A percentile compares a stretch with the other conserved stretches of the same genome.
Conservation (phyloP, 805 yeast genomes). For the Kodamaea kaohsiungensis region DNA sequence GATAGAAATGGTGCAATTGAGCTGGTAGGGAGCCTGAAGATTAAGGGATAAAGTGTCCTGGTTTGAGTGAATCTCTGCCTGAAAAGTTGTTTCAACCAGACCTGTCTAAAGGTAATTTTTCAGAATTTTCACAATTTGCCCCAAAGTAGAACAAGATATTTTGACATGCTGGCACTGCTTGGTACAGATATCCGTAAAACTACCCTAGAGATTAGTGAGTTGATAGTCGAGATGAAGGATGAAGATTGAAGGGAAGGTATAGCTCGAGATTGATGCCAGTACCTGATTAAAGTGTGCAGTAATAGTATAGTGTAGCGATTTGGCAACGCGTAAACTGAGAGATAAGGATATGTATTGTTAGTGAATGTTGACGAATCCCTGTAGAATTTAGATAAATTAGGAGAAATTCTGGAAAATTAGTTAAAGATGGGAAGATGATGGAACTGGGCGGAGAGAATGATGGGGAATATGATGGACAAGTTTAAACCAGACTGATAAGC, state of each 20-base stretch:
- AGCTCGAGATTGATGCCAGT: too few relatives aligned
- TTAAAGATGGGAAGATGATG: not conserved
- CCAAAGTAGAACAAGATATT: not conserved
- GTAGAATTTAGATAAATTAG: not conserved
- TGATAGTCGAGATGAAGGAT: too few relatives aligned
- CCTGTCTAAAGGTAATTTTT: conserved; percentile 1
- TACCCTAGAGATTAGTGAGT: too few relatives aligned
- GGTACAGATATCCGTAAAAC: not conserved
- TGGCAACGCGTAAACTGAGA: not conserved
- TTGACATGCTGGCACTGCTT: not conserved
- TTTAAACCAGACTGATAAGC: too few relatives aligned
- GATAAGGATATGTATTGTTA: not conserved
- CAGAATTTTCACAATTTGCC: not conserved
- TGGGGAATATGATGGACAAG: too few relatives aligned
- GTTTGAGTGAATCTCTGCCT: not conserved
- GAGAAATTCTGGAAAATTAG: not conserved
- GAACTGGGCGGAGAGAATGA: not conserved
- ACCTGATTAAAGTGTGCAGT: not conserved
- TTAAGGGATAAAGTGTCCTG: not conserved
- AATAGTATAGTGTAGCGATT: too few relatives aligned
- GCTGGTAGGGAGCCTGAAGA: not conserved
- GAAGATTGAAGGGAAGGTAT: too few relatives aligned
- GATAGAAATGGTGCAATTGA: too few relatives aligned
- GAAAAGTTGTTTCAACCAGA: not conserved
- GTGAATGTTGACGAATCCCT: not conserved